Evolutionary conservation across 2,329 filamentous ascomycete species (phyloP).

Genomic region (Mycogone perniciosa): DNA sequence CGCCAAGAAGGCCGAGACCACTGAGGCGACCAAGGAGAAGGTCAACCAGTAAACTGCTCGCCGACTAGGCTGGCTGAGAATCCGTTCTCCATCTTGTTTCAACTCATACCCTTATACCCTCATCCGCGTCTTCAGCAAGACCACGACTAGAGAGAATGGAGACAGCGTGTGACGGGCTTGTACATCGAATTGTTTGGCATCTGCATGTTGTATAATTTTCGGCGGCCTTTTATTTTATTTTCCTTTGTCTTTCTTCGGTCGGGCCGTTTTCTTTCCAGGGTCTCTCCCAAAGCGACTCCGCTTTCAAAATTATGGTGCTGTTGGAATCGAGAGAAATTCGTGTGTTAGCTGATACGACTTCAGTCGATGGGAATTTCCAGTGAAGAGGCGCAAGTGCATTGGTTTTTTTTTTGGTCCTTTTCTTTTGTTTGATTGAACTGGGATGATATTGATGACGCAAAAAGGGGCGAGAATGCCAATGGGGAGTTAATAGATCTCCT

Average conservation of each 20-base stretch:
- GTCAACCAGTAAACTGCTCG: slow-evolving; percentile 34
- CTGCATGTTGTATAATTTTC: not conserved
- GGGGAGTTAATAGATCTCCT: slow-evolving; percentile 7
- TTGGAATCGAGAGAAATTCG: too few species aligned
- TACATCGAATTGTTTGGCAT: not conserved
- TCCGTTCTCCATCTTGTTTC: not conserved
- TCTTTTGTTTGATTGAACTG: slow-evolving; percentile 7
- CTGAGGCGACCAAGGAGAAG: slow-evolving; percentile 49
- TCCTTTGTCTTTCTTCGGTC: not conserved
- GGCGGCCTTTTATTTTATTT: not conserved
- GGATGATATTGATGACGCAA: slow-evolving; percentile 12
- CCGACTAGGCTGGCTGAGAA: not conserved
- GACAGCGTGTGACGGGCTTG: not conserved
- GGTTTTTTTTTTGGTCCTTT: not conserved
- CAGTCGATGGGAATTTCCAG: not conserved
- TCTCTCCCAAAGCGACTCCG: too few species aligned
- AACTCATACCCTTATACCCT: too few species aligned
- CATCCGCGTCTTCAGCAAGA: not conserved
- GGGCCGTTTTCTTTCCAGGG: not conserved
- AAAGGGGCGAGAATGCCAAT: slow-evolving; percentile 12
- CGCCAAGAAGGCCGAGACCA: slow-evolving; percentile 56
- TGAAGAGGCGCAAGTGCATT: not conserved
- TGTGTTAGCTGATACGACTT: too few species aligned
- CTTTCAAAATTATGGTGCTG: too few species aligned
- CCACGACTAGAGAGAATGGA: not conserved